A percentile compares a stretch with the other conserved stretches of the same genome.
Conservation (phyloP, 2,329 filamentous ascomycete species). For the Ophiostoma sp. region DNA sequence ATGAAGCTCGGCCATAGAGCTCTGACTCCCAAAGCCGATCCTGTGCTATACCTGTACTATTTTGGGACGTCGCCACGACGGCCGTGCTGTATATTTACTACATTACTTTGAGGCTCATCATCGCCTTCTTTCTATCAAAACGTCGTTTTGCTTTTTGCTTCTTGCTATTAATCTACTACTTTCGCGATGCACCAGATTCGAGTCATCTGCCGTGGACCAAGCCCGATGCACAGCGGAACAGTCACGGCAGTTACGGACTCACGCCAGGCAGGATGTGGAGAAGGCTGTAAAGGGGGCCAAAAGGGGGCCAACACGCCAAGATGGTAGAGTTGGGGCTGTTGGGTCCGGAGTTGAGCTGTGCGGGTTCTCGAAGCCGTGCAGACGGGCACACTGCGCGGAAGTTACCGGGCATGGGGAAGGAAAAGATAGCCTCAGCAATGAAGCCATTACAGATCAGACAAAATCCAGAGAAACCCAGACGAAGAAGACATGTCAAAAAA, state of each 20-base stretch:
- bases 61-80: not conserved
- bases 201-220: too few relatives aligned
- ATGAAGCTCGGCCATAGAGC: too few relatives aligned
- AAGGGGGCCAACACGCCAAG: not conserved
- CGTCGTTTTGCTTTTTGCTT: not conserved
- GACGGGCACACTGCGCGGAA: too few relatives aligned
- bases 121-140: not conserved
- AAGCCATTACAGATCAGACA: too few relatives aligned
- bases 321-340: not conserved
- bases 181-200: too few relatives aligned
- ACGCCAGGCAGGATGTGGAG: not conserved
- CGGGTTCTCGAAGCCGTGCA: too few relatives aligned
- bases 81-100: not conserved
- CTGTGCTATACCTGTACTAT: not conserved
- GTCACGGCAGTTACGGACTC: not conserved
- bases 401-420: too few relatives aligned
- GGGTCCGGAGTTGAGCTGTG: too few relatives aligned
- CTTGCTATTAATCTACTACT: not conserved
- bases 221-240: too few relatives aligned
- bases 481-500: not conserved
- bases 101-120: not conserved
- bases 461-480: too few relatives aligned
- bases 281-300: conserved; percentile 9
- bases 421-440: too few relatives aligned
- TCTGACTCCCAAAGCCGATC: too few relatives aligned